phyloP scores from a whole-genome alignment of 768 basidiomycete genomes.

The Tricholoma bakamatsutake region DNA sequence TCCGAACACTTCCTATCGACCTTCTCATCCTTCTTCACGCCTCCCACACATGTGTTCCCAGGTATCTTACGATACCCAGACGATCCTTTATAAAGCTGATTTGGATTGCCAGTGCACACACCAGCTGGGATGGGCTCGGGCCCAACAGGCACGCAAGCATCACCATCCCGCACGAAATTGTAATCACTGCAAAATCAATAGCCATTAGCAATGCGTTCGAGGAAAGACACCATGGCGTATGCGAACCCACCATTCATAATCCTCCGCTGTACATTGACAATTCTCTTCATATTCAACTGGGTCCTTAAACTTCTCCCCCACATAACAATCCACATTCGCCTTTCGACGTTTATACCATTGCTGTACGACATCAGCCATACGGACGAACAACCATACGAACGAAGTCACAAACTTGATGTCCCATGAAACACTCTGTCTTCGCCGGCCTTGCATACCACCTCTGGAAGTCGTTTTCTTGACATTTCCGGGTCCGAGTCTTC shows the following conservation, averaged over 20 bases:
- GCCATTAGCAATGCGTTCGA: not conserved
- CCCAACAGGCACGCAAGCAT: slow-evolving; percentile 77
- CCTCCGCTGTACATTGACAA: slow-evolving; percentile 79
- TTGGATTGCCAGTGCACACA: slow-evolving; percentile 49
- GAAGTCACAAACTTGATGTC: slow-evolving; percentile 63
- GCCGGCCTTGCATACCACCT: slow-evolving; percentile 75
- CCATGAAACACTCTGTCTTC: slow-evolving; percentile 82
- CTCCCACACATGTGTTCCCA: slow-evolving; percentile 82
- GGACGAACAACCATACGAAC: not conserved
- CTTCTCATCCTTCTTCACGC: slow-evolving; percentile 61
- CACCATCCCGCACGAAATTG: slow-evolving; percentile 73
- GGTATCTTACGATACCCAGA: slow-evolving; percentile 91
- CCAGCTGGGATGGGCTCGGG: slow-evolving; percentile 83
- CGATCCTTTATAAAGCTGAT: slow-evolving; percentile 75
- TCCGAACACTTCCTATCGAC: slow-evolving; percentile 73
- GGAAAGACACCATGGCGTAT: not conserved
- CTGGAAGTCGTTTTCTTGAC: slow-evolving; percentile 69
- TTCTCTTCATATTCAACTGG: slow-evolving; percentile 78
- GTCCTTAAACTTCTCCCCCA: slow-evolving; percentile 85
- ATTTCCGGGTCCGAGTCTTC: slow-evolving; percentile 60
- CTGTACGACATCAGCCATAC: slow-evolving; percentile 30
- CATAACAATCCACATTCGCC: slow-evolving; percentile 76
- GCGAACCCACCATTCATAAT: slow-evolving; percentile 80
- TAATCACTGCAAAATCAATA: slow-evolving; percentile 57
- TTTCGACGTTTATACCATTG: slow-evolving; percentile 95